Evolutionary conservation across 2,329 filamentous ascomycete species (phyloP), one percentile per base, ranked within the genome.

Genomic region (Botrytis fabae): DNA sequence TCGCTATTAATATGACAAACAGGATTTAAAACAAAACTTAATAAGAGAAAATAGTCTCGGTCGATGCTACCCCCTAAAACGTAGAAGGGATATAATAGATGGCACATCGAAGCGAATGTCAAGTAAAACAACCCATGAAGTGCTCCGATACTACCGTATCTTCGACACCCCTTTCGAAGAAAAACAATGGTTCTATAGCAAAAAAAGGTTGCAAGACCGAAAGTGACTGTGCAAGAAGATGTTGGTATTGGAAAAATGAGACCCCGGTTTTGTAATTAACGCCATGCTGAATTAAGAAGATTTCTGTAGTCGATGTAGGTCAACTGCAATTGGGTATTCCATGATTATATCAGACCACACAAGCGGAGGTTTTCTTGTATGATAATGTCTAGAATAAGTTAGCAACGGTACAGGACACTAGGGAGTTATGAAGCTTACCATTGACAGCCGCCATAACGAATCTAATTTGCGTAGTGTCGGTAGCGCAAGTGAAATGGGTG

Each of bases 401-500:
- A 90, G 85, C 72, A 76, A 44, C 57, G 32, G 46, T 54, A 5
- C 1, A 14, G 35, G 61, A n/a, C 59, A 8, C 9, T 28, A 10
- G n/a, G 28, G 32, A 64, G 35, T 44, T 20, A 28, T 20, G 59
- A 42, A 64, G 82, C 91, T 81, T 88, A 97, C 95, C 95, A 85
- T 99, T 99, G 81, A 99, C 96, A 78, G 96, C 96, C 75, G 95
- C 95, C 96, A 99, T 99, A 85, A 99, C 96, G 87, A 99, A 98
- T 81, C 96, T 92, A 80, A 99, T 99, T 84, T 99, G 96, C 80
- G 96, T 98, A 46, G 96, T 99, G 82, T 99, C 96, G 66, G 96
- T 99, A 75, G 96, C 96, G 83, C 96, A 98, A 69, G 96, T 99
- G 85, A 99, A 99, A 85, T 98, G 96, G 74, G 96, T 99, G 88